Conservation (phyloP, 1,139 yeast genomes). For the Nakaseomyces kungkrabaensis region DNA sequence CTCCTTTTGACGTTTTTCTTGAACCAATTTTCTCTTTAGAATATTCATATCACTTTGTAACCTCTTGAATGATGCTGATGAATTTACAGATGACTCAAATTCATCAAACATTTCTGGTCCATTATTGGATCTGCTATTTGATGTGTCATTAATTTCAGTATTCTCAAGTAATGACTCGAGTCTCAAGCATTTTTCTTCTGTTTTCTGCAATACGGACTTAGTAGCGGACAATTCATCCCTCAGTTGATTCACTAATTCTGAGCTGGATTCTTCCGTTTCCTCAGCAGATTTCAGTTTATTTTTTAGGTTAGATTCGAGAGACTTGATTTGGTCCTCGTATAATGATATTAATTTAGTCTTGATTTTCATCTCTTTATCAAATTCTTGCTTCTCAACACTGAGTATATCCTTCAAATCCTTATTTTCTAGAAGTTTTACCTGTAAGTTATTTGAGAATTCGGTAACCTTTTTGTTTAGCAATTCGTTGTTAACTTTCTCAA, state of each 20-base stretch:
- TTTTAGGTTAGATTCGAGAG: slow-evolving; percentile 25
- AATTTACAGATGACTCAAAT: slow-evolving; percentile 5
- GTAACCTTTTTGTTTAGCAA: slow-evolving; percentile 9
- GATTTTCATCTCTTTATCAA: slow-evolving; percentile 49
- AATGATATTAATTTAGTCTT: slow-evolving; percentile 57
- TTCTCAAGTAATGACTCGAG: slow-evolving; percentile 35
- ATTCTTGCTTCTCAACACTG: slow-evolving; percentile 42
- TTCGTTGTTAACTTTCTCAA: slow-evolving; percentile 8
- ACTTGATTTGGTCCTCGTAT: slow-evolving; percentile 43
- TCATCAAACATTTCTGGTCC: slow-evolving; percentile 18
- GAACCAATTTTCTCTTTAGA: slow-evolving; percentile 55
- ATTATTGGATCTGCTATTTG: neutral
- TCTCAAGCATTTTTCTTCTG: slow-evolving; percentile 39
- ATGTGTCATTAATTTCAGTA: slow-evolving; percentile 32
- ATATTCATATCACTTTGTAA: slow-evolving; percentile 48
- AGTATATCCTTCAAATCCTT: slow-evolving; percentile 42
- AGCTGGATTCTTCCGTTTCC: slow-evolving; percentile 6
- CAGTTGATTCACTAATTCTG: slow-evolving; percentile 35
- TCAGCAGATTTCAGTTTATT: slow-evolving; percentile 14
- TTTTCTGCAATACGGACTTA: slow-evolving; percentile 34
- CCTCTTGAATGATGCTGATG: slow-evolving; percentile 32
- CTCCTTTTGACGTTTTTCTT: slow-evolving; percentile 65
- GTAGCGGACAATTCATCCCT: slow-evolving; percentile 31
- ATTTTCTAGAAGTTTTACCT: slow-evolving; percentile 29
- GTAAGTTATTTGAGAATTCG: slow-evolving; percentile 10